Percentiles rank a stretch among this genome's conserved stretches.
phyloP scores from a whole-genome alignment of 2,329 filamentous ascomycete species.

The Paraconiothyrium sp. region DNA sequence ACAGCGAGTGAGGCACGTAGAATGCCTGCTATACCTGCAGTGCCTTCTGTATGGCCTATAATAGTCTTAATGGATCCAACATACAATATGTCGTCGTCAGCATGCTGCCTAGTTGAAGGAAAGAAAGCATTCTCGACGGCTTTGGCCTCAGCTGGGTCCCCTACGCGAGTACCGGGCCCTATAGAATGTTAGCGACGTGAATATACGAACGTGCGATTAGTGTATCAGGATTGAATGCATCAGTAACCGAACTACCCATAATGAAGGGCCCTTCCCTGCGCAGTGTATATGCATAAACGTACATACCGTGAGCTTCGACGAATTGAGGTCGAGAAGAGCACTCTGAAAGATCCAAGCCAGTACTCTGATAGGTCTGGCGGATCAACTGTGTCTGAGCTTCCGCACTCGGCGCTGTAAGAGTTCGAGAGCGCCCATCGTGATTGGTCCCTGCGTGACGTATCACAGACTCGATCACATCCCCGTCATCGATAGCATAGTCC shows the following conservation, averaged over 20 bases:
- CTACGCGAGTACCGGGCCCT: constrained; percentile 11
- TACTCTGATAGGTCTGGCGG: constrained; percentile 42
- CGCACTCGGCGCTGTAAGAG: constrained; percentile 46
- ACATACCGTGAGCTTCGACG: constrained; percentile 54
- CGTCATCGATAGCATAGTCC: constrained; percentile 55
- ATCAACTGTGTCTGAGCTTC: constrained; percentile 53
- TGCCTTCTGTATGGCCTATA: constrained; percentile 53
- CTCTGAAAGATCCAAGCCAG: constrained; percentile 40
- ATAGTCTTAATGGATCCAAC: constrained; percentile 44
- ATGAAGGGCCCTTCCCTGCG: too few relatives aligned
- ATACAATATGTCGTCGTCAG: constrained; percentile 56
- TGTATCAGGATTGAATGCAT: too few relatives aligned
- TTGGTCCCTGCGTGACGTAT: constrained; percentile 38
- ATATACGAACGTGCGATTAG: too few relatives aligned
- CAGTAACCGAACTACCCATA: too few relatives aligned
- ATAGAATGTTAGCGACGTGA: not conserved
- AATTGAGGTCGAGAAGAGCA: constrained; percentile 31
- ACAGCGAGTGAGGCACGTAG: constrained; percentile 51
- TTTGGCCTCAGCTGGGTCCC: constrained; percentile 28
- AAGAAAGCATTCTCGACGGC: constrained; percentile 22
- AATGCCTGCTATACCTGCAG: constrained; percentile 47
- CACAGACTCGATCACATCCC: constrained; percentile 41
- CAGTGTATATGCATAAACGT: not conserved
- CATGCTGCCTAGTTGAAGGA: constrained; percentile 29
- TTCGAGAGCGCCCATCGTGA: constrained; percentile 33